Percentiles rank a stretch among this genome's conserved stretches.
Evolutionary conservation across 768 basidiomycete genomes (phyloP).

Genomic region (Tricholoma saponaceum): DNA sequence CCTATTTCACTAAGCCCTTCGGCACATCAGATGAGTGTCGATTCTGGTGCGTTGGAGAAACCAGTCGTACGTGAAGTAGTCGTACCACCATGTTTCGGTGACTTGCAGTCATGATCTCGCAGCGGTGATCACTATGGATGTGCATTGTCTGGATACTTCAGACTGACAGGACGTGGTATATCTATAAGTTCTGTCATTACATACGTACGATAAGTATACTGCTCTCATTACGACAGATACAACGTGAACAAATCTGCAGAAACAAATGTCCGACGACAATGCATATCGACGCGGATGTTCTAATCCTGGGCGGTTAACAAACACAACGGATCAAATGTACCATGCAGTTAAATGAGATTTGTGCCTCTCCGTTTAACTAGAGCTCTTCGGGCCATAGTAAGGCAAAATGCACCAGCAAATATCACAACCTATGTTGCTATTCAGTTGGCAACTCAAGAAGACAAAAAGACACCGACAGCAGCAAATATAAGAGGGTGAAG

Average conservation of each 20-base stretch:
- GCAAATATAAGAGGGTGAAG: slow-evolving; percentile 40
- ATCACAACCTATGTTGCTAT: slow-evolving; percentile 23
- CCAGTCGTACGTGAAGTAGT: too few species aligned
- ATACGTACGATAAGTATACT: background rate
- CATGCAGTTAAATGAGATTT: slow-evolving; percentile 2
- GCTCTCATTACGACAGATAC: background rate
- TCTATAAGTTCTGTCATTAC: too few species aligned
- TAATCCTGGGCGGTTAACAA: background rate
- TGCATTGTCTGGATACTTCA: too few species aligned
- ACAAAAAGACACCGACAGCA: slow-evolving; percentile 26
- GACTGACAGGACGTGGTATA: too few species aligned
- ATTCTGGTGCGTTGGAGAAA: too few species aligned
- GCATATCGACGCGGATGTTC: background rate
- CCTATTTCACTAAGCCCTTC: too few species aligned
- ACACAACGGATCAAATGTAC: background rate
- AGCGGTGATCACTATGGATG: too few species aligned
- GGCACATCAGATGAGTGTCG: too few species aligned
- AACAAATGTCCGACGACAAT: background rate
- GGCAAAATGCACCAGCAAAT: slow-evolving; percentile 29
- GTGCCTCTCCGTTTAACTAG: slow-evolving; percentile 27
- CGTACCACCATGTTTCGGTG: too few species aligned
- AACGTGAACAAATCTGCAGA: background rate
- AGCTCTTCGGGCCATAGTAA: slow-evolving; percentile 27
- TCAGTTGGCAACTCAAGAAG: background rate
- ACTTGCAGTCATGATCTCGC: too few species aligned